Percentiles rank a stretch among this genome's conserved stretches.
phyloP scores from a whole-genome alignment of 305 asterid species.

The Andrographis paniculata region DNA sequence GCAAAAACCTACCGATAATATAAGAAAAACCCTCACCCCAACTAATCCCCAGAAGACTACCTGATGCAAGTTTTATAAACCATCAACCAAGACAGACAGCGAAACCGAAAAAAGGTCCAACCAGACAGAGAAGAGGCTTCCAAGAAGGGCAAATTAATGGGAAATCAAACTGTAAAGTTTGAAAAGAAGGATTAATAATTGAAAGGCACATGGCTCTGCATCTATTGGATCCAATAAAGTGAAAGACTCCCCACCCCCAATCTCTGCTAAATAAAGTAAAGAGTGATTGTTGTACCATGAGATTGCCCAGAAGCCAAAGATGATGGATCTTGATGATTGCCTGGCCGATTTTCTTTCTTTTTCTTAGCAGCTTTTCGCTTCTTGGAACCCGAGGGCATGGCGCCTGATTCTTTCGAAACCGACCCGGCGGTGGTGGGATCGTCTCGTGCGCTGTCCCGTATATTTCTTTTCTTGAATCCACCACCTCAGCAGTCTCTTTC shows the following conservation, averaged over 20 bases:
- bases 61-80: too few relatives aligned
- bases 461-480: too few relatives aligned
- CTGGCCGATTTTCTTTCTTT: slow-evolving; percentile 36
- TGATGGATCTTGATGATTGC: slow-evolving; percentile 18
- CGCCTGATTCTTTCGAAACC: slow-evolving; percentile 9
- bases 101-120: slow-evolving; percentile 15
- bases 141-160: slow-evolving; percentile 25
- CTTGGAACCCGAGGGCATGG: slow-evolving; percentile 75
- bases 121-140: slow-evolving; percentile 23
- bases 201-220: slow-evolving; percentile 20
- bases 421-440: too few relatives aligned
- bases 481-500: too few relatives aligned
- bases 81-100: slow-evolving; percentile 2
- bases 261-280: slow-evolving; percentile 10
- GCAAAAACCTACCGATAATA: background rate
- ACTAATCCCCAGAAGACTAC: too few relatives aligned
- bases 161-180: slow-evolving; percentile 35
- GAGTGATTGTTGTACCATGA: slow-evolving; percentile 24
- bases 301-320: slow-evolving; percentile 17
- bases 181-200: slow-evolving; percentile 20
- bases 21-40: too few relatives aligned
- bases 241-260: slow-evolving; percentile 4
- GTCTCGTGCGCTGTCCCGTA: too few relatives aligned
- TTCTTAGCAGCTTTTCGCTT: slow-evolving; percentile 76
- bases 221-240: slow-evolving; percentile 10